Evolutionary conservation across 2,329 filamentous ascomycete genomes (phyloP).

Genomic region (Lizonia empirigonia): DNA sequence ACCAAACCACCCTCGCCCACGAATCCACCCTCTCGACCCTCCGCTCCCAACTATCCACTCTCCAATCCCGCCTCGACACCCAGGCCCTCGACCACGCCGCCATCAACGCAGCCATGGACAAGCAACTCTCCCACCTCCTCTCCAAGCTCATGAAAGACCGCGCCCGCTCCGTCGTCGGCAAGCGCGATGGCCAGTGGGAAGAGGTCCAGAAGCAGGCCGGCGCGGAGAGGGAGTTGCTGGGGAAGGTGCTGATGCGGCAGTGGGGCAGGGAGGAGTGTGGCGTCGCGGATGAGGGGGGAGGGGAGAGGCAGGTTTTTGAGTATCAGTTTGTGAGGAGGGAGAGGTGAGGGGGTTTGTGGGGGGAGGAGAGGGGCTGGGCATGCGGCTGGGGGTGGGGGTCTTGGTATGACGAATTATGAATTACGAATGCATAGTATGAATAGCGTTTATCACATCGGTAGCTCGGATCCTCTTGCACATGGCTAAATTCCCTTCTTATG

Average conservation of each 20-base stretch:
- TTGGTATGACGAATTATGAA: not conserved
- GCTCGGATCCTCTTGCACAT: too few species aligned
- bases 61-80: conserved; percentile 27
- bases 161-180: conserved; percentile 35
- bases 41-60: conserved; percentile 18
- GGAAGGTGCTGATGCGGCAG: conserved; percentile 42
- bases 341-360: not conserved
- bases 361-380: not conserved
- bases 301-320: conserved; percentile 34
- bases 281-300: conserved; percentile 25
- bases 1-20: conserved; percentile 17
- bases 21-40: conserved; percentile 20
- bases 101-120: conserved; percentile 42
- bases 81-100: conserved; percentile 36
- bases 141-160: conserved; percentile 41
- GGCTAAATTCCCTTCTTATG: too few species aligned
- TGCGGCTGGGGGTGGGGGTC: not conserved
- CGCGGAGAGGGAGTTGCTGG: conserved; percentile 38
- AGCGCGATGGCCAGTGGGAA: conserved; percentile 44
- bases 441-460: too few species aligned
- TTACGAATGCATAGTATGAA: not conserved
- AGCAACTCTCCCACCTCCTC: conserved; percentile 36
- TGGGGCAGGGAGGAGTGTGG: conserved; percentile 46
- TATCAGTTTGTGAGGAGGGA: conserved; percentile 38
- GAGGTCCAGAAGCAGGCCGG: conserved; percentile 30